Percentiles rank a stretch among this genome's conserved stretches.
Evolutionary conservation across 2,329 filamentous ascomycete genomes (phyloP).

Genomic region (Penicillium palitans): DNA sequence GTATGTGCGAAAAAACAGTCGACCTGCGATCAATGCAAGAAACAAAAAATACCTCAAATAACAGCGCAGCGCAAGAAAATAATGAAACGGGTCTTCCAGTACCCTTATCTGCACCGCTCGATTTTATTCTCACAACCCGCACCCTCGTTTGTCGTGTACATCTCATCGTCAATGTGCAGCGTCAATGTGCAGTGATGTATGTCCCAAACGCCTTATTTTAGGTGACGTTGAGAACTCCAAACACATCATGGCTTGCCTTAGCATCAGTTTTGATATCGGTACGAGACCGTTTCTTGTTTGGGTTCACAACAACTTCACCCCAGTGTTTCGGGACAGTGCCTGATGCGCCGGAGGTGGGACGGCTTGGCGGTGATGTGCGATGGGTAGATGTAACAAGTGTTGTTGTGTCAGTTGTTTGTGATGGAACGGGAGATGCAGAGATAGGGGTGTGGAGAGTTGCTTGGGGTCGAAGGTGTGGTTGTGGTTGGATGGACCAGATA

Average conservation of each 20-base stretch:
- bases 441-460: conserved; percentile 37
- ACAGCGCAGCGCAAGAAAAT: conserved; percentile 5
- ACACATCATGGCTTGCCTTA: conserved; percentile 36
- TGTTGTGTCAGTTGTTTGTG: conserved; percentile 12
- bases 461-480: conserved; percentile 42
- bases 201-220: conserved; percentile 13
- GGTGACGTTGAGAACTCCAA: conserved; percentile 42
- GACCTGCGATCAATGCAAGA: conserved; percentile 32
- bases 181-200: conserved; percentile 13
- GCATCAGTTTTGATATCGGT: conserved; percentile 27
- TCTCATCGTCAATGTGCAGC: conserved; percentile 13
- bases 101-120: conserved; percentile 4
- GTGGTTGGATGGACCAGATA: conserved; percentile 48
- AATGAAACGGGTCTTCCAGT: conserved; percentile 11
- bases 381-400: conserved; percentile 15
- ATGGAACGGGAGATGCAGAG: conserved; percentile 28
- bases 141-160: conserved; percentile 12
- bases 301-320: conserved; percentile 47
- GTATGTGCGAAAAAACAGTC: conserved; percentile 26
- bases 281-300: conserved; percentile 36
- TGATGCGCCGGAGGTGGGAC: conserved; percentile 15
- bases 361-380: conserved; percentile 15
- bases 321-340: conserved; percentile 43
- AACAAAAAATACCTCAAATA: conserved; percentile 8
- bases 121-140: conserved; percentile 3